Evolutionary conservation across 768 basidiomycete genomes (phyloP).

Genomic region (Hydnum rufescens): DNA sequence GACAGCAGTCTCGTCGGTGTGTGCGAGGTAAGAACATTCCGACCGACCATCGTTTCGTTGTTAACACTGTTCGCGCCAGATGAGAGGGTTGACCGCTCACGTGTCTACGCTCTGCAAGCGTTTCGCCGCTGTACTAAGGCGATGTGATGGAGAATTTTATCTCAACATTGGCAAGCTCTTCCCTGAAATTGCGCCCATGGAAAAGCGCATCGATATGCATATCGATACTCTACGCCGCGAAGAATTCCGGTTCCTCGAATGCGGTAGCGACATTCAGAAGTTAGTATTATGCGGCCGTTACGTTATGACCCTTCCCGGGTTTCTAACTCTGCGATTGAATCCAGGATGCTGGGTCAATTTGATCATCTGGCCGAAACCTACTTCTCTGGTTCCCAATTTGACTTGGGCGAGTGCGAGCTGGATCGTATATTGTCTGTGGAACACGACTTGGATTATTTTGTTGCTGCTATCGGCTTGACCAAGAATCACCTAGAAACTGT

Average conservation of each 20-base stretch:
- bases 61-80: conserved; percentile 23
- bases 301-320: too few relatives aligned
- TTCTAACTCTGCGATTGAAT: not conserved
- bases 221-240: conserved; percentile 67
- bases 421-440: conserved; percentile 69
- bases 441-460: conserved; percentile 82
- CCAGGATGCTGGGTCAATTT: conserved; percentile 78
- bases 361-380: conserved; percentile 82
- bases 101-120: conserved; percentile 74
- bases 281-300: conserved; percentile 20
- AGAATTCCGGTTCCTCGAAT: conserved; percentile 87
- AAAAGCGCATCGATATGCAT: conserved; percentile 84
- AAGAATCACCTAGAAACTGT: conserved; percentile 67
- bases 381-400: conserved; percentile 64
- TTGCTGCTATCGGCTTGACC: conserved; percentile 74
- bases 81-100: conserved; percentile 64
- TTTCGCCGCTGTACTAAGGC: conserved; percentile 64
- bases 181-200: conserved; percentile 69
- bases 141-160: conserved; percentile 72
- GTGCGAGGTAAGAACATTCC: conserved; percentile 50
- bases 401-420: conserved; percentile 77
- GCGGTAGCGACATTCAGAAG: conserved; percentile 78
- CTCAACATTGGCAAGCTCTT: conserved; percentile 65
- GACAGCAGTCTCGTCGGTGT: conserved; percentile 71
- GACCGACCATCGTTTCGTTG: not conserved